Conservation (phyloP, 2,329 filamentous ascomycete genomes). For the Calonectria pauciramosa region DNA sequence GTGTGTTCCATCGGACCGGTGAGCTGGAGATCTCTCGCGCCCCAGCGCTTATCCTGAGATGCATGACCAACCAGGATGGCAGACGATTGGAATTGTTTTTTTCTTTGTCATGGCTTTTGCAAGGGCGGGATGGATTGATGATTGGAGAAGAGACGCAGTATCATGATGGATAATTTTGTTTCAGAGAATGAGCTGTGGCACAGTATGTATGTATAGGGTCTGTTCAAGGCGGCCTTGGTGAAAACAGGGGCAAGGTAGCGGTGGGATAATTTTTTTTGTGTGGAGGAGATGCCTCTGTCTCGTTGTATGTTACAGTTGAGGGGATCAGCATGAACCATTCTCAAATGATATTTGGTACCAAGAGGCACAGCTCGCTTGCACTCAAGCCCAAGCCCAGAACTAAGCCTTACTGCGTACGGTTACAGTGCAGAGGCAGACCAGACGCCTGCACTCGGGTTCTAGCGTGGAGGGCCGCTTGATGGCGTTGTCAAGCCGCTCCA, state of each 20-base stretch:
- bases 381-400: neutral
- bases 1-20: neutral
- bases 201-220: neutral
- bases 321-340: neutral
- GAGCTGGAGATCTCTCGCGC: neutral
- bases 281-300: neutral
- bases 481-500: neutral
- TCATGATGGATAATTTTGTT: slow-evolving; percentile 16
- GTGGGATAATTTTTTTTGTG: neutral
- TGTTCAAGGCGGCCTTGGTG: neutral
- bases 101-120: neutral
- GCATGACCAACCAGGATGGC: neutral
- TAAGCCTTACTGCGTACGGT: neutral
- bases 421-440: neutral
- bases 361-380: neutral
- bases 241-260: neutral
- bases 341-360: neutral
- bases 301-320: neutral
- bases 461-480: neutral
- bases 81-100: neutral
- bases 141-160: slow-evolving; percentile 7
- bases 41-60: neutral
- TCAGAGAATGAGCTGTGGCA: neutral
- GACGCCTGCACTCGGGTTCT: neutral
- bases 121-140: neutral